Base-by-base conservation (phyloP, 108 stramenopile genomes). In the Schizochytrium sp. region DNA sequence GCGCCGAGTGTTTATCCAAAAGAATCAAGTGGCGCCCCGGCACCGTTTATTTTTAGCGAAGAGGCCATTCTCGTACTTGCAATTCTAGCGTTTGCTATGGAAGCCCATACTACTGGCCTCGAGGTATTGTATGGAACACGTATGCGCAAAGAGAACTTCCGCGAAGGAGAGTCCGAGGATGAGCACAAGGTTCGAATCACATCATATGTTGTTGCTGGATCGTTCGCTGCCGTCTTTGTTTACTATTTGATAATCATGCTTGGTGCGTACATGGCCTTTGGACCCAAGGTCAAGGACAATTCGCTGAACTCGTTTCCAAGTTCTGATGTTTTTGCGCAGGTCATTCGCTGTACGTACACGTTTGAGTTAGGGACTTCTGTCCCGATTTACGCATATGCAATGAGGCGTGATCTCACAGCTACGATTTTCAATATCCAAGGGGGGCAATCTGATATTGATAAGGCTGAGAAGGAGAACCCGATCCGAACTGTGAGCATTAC, bases 201-300 rank as follows among this genome's bases (percentile, higher is more conserved):
- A 8, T 69, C 64, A 7, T 38, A 28, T 15, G 15, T 69, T 12
- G 64, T 69, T 7, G 64, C 64, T 7, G 64, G 64, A 13, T 69
- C 64, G 10, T 69, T 69, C 28, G 64, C 64, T 7, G 64, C 15
- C 19, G 64, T 69, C 28, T 69, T 69, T 69, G 64, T 69, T 7
- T 69, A 69, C 64, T 69, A 69, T 15, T 15, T 69, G 7, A 69
- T 69, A 38, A 69, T 69, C 28, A 69, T 69, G 64, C 64, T 69
- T 7, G 64, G 64, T 28, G 64, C 64, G 8, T 69, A 69, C 64
- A 69, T 69, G 64, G 64, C 64, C 64, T 69, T 69, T 69, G 64
- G 64, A 38, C 64, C 64, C 64, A 69, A 69, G 64, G 64, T 69
- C 12, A 69, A 69, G 64, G 64, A 69, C 15, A 69, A 69, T 15